Base-by-base conservation (phyloP, 768 basidiomycete species). In the Tylopilus rubrobrunneus region DNA sequence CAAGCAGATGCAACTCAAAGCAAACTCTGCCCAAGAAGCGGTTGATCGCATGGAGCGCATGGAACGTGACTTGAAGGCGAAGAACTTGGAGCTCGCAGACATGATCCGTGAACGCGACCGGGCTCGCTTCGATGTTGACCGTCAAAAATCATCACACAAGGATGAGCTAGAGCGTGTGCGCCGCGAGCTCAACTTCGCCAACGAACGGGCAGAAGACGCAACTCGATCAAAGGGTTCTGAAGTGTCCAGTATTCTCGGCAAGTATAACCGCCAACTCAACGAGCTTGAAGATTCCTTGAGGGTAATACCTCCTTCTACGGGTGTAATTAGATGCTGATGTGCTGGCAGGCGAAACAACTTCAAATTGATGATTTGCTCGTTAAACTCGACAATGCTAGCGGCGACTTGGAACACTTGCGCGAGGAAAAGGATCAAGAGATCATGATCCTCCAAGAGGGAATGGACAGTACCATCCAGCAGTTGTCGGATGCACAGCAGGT, bases 341-440 rank as follows among this genome's bases (percentile, higher is more conserved):
- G 43, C 46, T 43, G 45, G 27, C 62, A 98, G 96, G 72, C 90
- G 29, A 99, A 99, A 70, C 96, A 98, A 83, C 77, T 89, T 57
- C 94, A 96, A 69, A 96, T 99, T 56, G 97, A 99, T 65, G 94
- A 98, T 52, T 76, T 98, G 17, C 78, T 97, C 27, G 68, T 69
- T 58, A 95, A 92, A 71, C 72, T 98, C 60, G 83, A 97, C 65
- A 78, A 80, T 53, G 81, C 89, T 48, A 71, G 78, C 25, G 80
- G 75, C 37, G 93, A 98, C 61, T 60, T 94, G 55, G 93, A 96
- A 58, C 84, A 81, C 28, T 68, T 93, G 6, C 79, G 89, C 33
- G 94, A 98, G 14, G 97, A 99, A 75, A 98, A 98, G 74, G 97
- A 98, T 66, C 87, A 95, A 67, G 97, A 99, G 71, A 90, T 98